These are phyloP conservation scores for Candida montana DNA, from an alignment of 805 yeast genomes.

Conservation along the genomic window DNA sequence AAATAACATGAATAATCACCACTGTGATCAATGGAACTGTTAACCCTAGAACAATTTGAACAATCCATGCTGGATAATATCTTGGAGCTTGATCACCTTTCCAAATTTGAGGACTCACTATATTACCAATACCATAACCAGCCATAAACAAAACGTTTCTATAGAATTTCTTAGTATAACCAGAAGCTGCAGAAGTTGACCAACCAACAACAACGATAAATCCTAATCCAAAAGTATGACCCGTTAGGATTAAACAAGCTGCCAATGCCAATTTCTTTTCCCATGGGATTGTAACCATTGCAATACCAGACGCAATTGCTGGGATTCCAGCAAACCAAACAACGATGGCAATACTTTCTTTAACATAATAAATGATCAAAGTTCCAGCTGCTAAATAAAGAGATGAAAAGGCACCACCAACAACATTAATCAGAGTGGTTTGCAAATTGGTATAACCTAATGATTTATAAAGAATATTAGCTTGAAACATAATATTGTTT, in stretches of 20 bases:
- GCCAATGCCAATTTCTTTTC: not conserved
- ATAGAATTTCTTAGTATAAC: constrained; percentile 39
- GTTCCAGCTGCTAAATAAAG: too few relatives aligned
- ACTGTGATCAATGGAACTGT: too few relatives aligned
- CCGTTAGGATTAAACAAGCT: constrained; percentile 23
- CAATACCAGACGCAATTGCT: too few relatives aligned
- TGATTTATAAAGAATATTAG: constrained; percentile 27
- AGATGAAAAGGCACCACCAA: not conserved
- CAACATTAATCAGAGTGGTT: constrained; percentile 20
- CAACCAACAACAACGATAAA: constrained; percentile 23
- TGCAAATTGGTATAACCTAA: too few relatives aligned
- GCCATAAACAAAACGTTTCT: constrained; percentile 35
- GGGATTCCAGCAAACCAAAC: too few relatives aligned
- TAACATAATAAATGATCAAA: too few relatives aligned
- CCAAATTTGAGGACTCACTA: constrained; percentile 47
- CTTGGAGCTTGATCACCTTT: too few relatives aligned
- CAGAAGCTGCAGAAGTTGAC: constrained; percentile 27
- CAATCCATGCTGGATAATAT: too few relatives aligned
- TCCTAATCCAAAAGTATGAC: constrained; percentile 24
- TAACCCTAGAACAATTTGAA: too few relatives aligned
- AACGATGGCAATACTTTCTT: too few relatives aligned
- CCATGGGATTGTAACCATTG: too few relatives aligned
- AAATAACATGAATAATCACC: too few relatives aligned
- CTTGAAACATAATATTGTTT: constrained; percentile 36
- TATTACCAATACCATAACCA: constrained; percentile 38